Conservation (phyloP, 2,329 filamentous ascomycete genomes). For the Hirsutella minnesotensis region DNA sequence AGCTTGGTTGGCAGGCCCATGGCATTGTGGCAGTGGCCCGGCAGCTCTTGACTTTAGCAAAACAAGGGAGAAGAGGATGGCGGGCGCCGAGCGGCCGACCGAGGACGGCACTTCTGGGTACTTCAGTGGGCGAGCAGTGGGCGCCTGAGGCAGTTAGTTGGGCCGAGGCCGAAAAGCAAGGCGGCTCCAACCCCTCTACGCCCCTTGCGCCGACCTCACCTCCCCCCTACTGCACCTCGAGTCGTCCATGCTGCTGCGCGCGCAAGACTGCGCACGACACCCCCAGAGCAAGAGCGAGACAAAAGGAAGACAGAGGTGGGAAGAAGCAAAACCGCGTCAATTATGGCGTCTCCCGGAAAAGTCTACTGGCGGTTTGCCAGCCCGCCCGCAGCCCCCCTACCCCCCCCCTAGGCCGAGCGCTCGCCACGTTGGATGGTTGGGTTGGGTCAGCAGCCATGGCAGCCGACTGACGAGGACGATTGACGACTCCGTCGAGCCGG, state of each 20-base stretch:
- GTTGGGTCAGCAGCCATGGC: background rate
- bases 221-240: background rate
- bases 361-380: background rate
- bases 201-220: constrained; percentile 6
- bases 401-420: background rate
- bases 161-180: background rate
- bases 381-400: no score
- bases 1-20: no score
- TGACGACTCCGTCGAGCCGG: no score
- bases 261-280: background rate
- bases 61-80: no score
- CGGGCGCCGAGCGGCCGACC: no score
- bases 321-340: background rate
- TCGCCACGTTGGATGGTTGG: background rate
- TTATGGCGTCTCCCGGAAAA: background rate
- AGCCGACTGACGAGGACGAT: background rate
- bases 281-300: background rate
- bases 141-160: background rate
- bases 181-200: constrained; percentile 2
- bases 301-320: background rate
- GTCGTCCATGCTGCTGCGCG: background rate
- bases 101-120: no score
- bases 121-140: no score
- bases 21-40: no score
- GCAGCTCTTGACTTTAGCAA: no score